These are phyloP conservation scores for Hondaea fermentalgiana DNA, from an alignment of 108 stramenopile species.

Conservation along the genomic window DNA sequence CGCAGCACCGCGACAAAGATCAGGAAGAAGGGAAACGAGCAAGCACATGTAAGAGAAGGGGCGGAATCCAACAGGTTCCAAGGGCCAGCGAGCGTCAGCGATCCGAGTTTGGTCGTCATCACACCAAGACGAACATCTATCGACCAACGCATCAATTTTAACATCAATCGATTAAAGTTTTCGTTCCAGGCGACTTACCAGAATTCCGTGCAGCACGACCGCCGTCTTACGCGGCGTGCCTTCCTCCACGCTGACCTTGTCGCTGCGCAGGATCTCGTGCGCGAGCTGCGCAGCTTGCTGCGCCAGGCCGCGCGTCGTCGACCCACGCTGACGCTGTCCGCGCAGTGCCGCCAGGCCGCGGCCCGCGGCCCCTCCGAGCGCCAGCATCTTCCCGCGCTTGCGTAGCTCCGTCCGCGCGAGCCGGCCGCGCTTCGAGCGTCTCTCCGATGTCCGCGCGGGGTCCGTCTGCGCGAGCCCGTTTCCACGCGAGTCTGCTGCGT, in stretches of 20 bases:
- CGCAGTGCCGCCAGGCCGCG: too few relatives aligned
- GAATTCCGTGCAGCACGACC: background rate
- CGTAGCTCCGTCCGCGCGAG: too few relatives aligned
- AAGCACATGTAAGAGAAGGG: background rate
- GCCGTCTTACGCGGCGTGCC: background rate
- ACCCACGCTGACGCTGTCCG: too few relatives aligned
- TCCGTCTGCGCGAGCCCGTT: too few relatives aligned
- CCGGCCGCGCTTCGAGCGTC: too few relatives aligned
- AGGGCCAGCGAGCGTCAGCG: too few relatives aligned
- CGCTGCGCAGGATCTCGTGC: background rate
- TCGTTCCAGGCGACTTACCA: background rate
- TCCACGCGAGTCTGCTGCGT: too few relatives aligned
- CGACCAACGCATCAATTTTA: background rate
- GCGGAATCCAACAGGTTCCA: too few relatives aligned
- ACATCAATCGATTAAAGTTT: background rate
- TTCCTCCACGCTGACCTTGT: background rate
- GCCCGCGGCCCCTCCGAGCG: too few relatives aligned
- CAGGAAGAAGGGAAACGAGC: background rate
- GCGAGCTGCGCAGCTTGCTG: background rate
- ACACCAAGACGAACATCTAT: background rate
- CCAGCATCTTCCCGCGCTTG: too few relatives aligned
- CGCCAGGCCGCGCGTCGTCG: too few relatives aligned
- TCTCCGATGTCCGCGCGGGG: too few relatives aligned
- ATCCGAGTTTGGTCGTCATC: background rate
- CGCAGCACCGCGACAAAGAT: background rate